Percentiles rank a stretch among this genome's conserved stretches.
These are phyloP conservation scores for Cytospora chrysosperma DNA, from an alignment of 2,329 filamentous ascomycete species.

Conservation along the genomic window DNA sequence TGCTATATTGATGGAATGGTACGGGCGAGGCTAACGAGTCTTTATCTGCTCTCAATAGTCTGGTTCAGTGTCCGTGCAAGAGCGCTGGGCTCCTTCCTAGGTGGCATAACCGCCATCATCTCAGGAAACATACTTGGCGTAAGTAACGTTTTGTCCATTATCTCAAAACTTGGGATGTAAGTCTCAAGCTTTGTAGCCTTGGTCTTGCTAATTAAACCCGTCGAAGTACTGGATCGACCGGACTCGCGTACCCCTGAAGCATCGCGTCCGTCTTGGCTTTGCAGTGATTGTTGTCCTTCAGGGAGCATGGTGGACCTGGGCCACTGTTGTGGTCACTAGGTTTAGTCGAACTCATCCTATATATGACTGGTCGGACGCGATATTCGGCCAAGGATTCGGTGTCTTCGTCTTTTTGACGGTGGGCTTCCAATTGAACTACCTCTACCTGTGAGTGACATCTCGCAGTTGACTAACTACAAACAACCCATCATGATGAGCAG, in stretches of 20 bases:
- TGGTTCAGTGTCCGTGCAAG: constrained; percentile 71
- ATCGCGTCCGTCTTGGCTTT: constrained; percentile 56
- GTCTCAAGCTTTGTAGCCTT: neutral
- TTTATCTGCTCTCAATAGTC: constrained; percentile 36
- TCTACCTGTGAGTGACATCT: constrained; percentile 57
- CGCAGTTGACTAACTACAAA: neutral
- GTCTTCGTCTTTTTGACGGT: constrained; percentile 66
- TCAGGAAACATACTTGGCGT: constrained; percentile 65
- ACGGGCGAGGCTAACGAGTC: neutral
- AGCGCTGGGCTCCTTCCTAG: constrained; percentile 69
- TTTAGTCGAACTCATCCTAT: constrained; percentile 57
- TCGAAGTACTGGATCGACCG: constrained; percentile 56
- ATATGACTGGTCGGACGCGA: constrained; percentile 63
- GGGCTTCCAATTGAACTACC: constrained; percentile 72
- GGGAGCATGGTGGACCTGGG: constrained; percentile 73
- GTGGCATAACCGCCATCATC: constrained; percentile 64
- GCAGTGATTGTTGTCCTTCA: constrained; percentile 54
- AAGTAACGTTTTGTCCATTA: constrained; percentile 30
- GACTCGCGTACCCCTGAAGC: constrained; percentile 52
- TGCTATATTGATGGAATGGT: neutral
- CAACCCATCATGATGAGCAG: neutral
- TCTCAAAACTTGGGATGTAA: constrained; percentile 1
- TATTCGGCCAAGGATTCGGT: constrained; percentile 66
- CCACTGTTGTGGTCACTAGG: constrained; percentile 61
- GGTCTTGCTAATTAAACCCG: constrained; percentile 26